Base-by-base conservation (phyloP, 177 flowering plant genomes). In the Tripterygium wilfordii region DNA sequence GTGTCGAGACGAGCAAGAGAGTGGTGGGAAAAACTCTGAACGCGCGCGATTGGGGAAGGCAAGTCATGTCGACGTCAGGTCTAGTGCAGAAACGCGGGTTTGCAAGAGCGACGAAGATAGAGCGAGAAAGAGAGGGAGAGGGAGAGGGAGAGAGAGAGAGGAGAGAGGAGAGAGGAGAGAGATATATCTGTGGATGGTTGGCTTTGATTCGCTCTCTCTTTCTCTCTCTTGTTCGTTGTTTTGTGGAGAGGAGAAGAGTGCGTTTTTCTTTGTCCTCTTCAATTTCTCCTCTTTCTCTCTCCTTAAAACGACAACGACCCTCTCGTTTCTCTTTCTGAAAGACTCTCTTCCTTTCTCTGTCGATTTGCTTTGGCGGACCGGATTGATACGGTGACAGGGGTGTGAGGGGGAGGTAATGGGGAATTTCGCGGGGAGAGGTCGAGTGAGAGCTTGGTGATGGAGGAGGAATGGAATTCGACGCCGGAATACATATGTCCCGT, bases 401-500 rank as follows among this genome's bases (percentile, higher is more conserved):
- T 40, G 26, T 4, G 12, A 23, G 15, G 12, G 4, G 15, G 15
- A 22, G 24, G 42, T 4, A 36, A 42, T 58, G 66, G 50, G 43
- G 33, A 20, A 31, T 57, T 15, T 39, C 41, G 53, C 41, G 36
- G 37, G 36, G 35, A 23, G 25, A 30, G 48, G 3, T 51, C 20
- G 45, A 16, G 45, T 38, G 59, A 44, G 28, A 20, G 40, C 22
- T n/a, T 10, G 30, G 48, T 28, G 40, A 29, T 56, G 48, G 29
- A 42, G 15, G 20, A 42, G n/a, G 17, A 44, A 76, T 75, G 83
- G 79, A 66, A 17, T 77, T 68, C 50, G 78, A 77, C 32, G 63
- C 67, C 46, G 76, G 74, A 60, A 70, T 72, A 63, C 72, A 70
- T 63, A 58, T 70, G 61, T 45, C 75, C 31, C 60, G 75, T 4